phyloP scores from a whole-genome alignment of 1,284 basidiomycete genomes.

The Trametes sp. region DNA sequence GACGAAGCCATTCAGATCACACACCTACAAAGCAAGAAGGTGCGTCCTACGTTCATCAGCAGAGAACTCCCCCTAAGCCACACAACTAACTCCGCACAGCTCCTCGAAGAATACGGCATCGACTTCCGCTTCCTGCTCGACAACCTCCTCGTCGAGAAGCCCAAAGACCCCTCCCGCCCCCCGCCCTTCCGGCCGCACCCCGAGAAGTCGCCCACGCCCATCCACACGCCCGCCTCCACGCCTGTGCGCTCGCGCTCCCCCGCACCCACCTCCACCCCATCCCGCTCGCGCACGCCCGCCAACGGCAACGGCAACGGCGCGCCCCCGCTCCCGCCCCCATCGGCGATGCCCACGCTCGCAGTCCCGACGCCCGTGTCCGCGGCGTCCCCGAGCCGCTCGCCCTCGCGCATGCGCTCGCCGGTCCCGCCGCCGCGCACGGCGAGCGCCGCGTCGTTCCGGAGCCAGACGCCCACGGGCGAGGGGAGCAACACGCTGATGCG shows the following conservation, averaged over 20 bases:
- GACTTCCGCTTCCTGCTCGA: slow-evolving; percentile 91
- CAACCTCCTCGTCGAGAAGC: slow-evolving; percentile 65
- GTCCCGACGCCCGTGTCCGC: slow-evolving; percentile 30
- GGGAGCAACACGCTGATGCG: slow-evolving; percentile 45
- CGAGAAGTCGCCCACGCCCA: slow-evolving; percentile 38
- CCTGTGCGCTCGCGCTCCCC: slow-evolving; percentile 42
- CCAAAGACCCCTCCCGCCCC: slow-evolving; percentile 45
- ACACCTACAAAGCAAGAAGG: slow-evolving; percentile 82
- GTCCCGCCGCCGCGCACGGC: slow-evolving; percentile 31
- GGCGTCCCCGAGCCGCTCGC: slow-evolving; percentile 30
- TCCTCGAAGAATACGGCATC: slow-evolving; percentile 90
- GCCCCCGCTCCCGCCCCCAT: slow-evolving; percentile 21
- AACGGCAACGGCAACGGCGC: too few species aligned
- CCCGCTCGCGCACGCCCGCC: slow-evolving; percentile 36
- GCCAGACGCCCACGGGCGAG: slow-evolving; percentile 33
- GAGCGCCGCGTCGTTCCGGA: slow-evolving; percentile 33
- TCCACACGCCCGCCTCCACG: slow-evolving; percentile 40
- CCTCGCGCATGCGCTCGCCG: slow-evolving; percentile 34
- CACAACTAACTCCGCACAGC: slow-evolving; percentile 50
- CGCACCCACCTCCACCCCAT: slow-evolving; percentile 36
- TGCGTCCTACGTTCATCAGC: slow-evolving; percentile 42
- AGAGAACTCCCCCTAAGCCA: not conserved
- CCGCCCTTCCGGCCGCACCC: slow-evolving; percentile 46
- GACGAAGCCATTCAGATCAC: slow-evolving; percentile 83
- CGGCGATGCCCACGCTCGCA: slow-evolving; percentile 25